These are phyloP conservation scores for Galeopsis tetrahit DNA, from an alignment of 257 asterid genomes.

Conservation along the genomic window DNA sequence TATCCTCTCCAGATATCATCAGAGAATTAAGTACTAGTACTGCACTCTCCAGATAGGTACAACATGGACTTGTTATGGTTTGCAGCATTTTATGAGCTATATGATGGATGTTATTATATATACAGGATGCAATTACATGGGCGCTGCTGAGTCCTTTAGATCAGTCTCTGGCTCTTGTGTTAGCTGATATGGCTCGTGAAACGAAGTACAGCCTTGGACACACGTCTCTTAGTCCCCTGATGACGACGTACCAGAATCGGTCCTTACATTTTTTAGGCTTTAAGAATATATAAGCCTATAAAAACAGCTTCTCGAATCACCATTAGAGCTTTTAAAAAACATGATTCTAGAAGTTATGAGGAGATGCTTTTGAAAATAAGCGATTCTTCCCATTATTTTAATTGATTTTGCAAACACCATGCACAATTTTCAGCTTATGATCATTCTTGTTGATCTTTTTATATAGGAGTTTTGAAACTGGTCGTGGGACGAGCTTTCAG, in stretches of 20 bases:
- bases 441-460: constrained; percentile 2
- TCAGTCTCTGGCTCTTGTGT: constrained; percentile 42
- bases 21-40: constrained; percentile 91
- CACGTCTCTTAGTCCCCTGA: constrained; percentile 38
- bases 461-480: constrained; percentile 51
- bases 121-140: constrained; percentile 49
- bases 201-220: too few relatives aligned
- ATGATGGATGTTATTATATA: not conserved
- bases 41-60: constrained; percentile 80
- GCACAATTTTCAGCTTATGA: too few relatives aligned
- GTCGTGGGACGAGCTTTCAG: constrained; percentile 53
- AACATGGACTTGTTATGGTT: constrained; percentile 52
- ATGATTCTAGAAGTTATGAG: too few relatives aligned
- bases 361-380: too few relatives aligned
- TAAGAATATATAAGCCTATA: too few relatives aligned
- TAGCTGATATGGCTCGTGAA: constrained; percentile 55
- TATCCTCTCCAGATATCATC: constrained; percentile 63
- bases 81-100: not conserved
- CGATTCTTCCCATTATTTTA: too few relatives aligned
- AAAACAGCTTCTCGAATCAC: too few relatives aligned
- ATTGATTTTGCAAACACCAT: too few relatives aligned
- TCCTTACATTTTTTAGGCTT: not conserved
- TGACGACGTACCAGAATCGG: constrained; percentile 33
- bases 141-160: constrained; percentile 44
- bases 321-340: too few relatives aligned